phyloP scores from a whole-genome alignment of 2,329 filamentous ascomycete genomes.

The Botrytis medusae region DNA sequence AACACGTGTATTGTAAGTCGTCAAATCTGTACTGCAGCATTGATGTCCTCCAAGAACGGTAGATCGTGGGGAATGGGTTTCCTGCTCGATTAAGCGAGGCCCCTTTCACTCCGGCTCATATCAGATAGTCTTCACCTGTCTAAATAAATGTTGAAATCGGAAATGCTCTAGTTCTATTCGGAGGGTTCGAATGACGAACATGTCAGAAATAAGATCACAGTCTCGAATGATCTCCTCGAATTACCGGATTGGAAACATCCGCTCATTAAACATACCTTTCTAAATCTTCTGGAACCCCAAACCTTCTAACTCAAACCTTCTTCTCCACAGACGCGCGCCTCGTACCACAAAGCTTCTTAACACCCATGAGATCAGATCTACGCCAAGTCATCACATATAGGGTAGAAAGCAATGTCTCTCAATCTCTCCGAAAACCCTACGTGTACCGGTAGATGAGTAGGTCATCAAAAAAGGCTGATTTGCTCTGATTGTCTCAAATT shows the following conservation, averaged over 20 bases:
- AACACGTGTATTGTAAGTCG: neutral
- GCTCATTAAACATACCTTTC: neutral
- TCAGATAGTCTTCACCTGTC: neutral
- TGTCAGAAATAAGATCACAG: neutral
- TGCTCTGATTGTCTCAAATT: neutral
- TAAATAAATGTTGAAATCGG: neutral
- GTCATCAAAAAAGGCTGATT: constrained; percentile 1
- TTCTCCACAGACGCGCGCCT: constrained; percentile 1
- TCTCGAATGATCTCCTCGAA: neutral
- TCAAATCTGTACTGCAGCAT: neutral
- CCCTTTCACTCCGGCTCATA: neutral
- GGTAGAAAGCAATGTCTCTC: neutral
- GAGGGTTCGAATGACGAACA: neutral
- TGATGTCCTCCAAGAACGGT: neutral
- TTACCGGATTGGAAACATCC: neutral
- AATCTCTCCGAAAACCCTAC: neutral
- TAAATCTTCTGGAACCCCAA: neutral
- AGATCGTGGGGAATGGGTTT: neutral
- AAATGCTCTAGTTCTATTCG: neutral
- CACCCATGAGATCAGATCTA: neutral
- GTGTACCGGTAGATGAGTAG: neutral
- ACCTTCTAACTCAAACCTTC: constrained; percentile 5
- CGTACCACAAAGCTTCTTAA: neutral
- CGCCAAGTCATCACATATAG: constrained; percentile 5
- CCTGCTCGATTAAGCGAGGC: constrained; percentile 12